phyloP scores from a whole-genome alignment of 1,284 basidiomycete species.

The Ustilago esculenta region DNA sequence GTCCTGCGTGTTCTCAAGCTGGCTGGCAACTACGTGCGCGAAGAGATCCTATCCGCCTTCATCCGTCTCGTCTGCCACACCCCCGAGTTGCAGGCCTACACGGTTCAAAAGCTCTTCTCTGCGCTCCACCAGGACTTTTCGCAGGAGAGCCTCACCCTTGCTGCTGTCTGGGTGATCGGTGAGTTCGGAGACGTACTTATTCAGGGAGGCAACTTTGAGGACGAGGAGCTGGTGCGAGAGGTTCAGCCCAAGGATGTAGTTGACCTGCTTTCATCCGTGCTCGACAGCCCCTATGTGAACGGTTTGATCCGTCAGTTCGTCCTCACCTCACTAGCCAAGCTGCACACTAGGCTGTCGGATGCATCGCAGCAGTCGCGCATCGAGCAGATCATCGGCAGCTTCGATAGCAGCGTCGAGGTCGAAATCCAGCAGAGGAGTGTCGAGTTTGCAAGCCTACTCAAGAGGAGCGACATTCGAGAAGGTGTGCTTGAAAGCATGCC shows the following conservation, averaged over 20 bases:
- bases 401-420: constrained; percentile 83
- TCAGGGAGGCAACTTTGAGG: constrained; percentile 75
- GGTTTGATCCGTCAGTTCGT: constrained; percentile 91
- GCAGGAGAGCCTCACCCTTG: constrained; percentile 92
- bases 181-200: constrained; percentile 94
- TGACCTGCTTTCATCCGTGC: constrained; percentile 84
- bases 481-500: constrained; percentile 98
- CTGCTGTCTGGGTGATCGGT: constrained; percentile 93
- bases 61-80: constrained; percentile 96
- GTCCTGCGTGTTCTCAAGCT: constrained; percentile 90
- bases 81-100: constrained; percentile 95
- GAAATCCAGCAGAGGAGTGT: constrained; percentile 96
- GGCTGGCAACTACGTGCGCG: constrained; percentile 97
- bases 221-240: constrained; percentile 78
- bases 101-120: constrained; percentile 88
- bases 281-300: constrained; percentile 95
- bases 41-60: constrained; percentile 94
- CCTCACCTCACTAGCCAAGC: constrained; percentile 87
- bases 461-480: constrained; percentile 75
- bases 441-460: constrained; percentile 88
- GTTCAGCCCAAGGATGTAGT: constrained; percentile 80
- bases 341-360: constrained; percentile 77
- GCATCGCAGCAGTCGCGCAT: constrained; percentile 77
- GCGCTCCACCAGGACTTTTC: constrained; percentile 91
- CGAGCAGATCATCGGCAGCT: constrained; percentile 78